Evolutionary conservation across 176 grass and related monocot genomes (phyloP), one percentile per base, ranked within the genome.

Genomic region (Calamus simplicifolius): DNA sequence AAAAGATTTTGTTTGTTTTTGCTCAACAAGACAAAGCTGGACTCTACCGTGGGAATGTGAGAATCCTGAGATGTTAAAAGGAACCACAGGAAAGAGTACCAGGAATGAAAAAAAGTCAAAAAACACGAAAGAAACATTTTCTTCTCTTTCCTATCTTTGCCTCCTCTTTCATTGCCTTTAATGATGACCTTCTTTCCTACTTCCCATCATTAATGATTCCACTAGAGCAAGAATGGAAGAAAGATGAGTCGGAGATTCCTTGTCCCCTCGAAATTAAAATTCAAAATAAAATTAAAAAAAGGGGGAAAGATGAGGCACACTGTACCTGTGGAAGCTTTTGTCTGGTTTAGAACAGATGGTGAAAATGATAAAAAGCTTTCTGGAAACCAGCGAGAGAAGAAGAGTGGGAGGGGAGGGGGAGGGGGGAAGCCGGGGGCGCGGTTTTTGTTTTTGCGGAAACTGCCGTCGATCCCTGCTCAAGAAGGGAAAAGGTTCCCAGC

Each of bases 1-100:
- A 49, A 23, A 23, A 67, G 76, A 63, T 66, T 95, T 81, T 85
- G 83, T 85, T 85, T 80, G 79, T 68, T 75, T 87, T 87, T 71
- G 55, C 73, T 71, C 67, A 6, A 5, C 58, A 8, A 38, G 25
- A 17, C 28, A 60, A 60, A 77, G 52, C 66, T 57, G 27, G 63
- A 64, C 52, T 69, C 59, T 70, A 52, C 56, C 66, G 31, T 54
- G 68, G 71, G 80, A 70, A 64, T 51, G 64, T 27, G 52, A 59
- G 83, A 56, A 55, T 51, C 38, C 38, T 74, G 70, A 49, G 52
- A 49, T 23, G 16, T 4, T 10, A 49, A 57, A 54, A 63, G 50
- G 25, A 27, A 23, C 21, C 21, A 43, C 35, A 43, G 12, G 35
- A 43, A 43, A 43, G 35, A 43, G 35, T 43, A 12, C 8, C 6